These are phyloP conservation scores for Micractinium sp. DNA, from an alignment of 139 green algal genomes.

Conservation along the genomic window DNA sequence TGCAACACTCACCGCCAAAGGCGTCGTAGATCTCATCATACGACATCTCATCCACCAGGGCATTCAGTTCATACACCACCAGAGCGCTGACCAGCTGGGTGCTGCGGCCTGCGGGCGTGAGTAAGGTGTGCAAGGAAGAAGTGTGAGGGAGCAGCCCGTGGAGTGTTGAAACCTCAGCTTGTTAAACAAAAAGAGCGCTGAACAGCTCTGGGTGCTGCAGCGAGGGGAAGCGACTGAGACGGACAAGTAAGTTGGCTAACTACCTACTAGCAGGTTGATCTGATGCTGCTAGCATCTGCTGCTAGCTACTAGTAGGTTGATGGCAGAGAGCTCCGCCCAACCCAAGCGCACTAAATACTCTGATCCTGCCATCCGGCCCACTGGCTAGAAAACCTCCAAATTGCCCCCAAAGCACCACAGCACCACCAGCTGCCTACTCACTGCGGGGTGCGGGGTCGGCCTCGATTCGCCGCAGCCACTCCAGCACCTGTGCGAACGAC, in stretches of 20 bases:
- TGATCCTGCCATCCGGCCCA: no score
- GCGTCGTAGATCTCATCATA: conserved; percentile 15
- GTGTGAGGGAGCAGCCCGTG: not conserved
- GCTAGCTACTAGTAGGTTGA: no score
- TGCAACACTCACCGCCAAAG: not conserved
- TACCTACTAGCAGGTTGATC: no score
- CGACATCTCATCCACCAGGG: conserved; percentile 9
- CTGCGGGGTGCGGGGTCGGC: not conserved
- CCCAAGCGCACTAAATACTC: no score
- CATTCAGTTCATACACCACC: conserved; percentile 24
- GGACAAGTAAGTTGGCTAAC: no score
- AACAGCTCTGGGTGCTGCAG: not conserved
- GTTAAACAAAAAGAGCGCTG: not conserved
- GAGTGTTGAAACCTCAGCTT: not conserved
- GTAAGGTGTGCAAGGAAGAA: not conserved
- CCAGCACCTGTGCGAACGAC: conserved; percentile 2
- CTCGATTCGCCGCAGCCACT: conserved; percentile 17
- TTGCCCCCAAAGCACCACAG: not conserved
- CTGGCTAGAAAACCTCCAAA: no score
- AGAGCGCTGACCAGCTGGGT: conserved; percentile 7
- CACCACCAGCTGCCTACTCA: not conserved
- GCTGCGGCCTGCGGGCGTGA: not conserved
- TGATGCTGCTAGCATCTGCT: no score
- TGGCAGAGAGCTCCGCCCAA: no score
- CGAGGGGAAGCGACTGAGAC: no score